phyloP scores from a whole-genome alignment of 768 basidiomycete species.

The Mycena vitilis region DNA sequence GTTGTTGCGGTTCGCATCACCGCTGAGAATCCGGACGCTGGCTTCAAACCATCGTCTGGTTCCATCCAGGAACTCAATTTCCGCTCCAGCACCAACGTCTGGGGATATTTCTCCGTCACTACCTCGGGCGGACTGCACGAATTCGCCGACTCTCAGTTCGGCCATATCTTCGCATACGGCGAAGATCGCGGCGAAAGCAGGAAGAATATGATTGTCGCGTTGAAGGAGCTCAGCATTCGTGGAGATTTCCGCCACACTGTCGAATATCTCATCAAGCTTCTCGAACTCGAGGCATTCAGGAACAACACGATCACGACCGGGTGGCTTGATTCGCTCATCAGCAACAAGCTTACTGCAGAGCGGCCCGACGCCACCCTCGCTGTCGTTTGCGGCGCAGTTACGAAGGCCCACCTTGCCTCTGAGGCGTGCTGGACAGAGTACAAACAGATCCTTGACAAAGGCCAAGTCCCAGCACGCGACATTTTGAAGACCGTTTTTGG shows the following conservation, averaged over 20 bases:
- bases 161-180: slow-evolving; percentile 99
- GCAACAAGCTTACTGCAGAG: slow-evolving; percentile 96
- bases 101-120: slow-evolving; percentile 99
- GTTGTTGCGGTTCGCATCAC: slow-evolving; percentile 99
- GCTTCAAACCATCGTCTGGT: slow-evolving; percentile 99
- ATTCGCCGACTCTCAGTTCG: slow-evolving; percentile 99
- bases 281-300: slow-evolving; percentile 96
- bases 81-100: slow-evolving; percentile 98
- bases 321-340: slow-evolving; percentile 98
- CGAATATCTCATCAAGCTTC: slow-evolving; percentile 97
- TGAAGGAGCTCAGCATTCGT: slow-evolving; percentile 98
- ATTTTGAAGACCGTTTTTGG: slow-evolving; percentile 96
- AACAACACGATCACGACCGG: slow-evolving; percentile 98
- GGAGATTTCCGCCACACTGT: slow-evolving; percentile 99
- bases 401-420: slow-evolving; percentile 92
- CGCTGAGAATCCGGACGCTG: slow-evolving; percentile 98
- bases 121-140: slow-evolving; percentile 97
- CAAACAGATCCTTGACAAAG: slow-evolving; percentile 96
- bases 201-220: slow-evolving; percentile 99
- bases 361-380: slow-evolving; percentile 93
- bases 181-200: slow-evolving; percentile 94
- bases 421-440: slow-evolving; percentile 94
- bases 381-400: slow-evolving; percentile 95
- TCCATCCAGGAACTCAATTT: slow-evolving; percentile 98
- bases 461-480: slow-evolving; percentile 95